Evolutionary conservation across 1,284 basidiomycete genomes (phyloP).

Genomic region (Ustilago shanxiensis): DNA sequence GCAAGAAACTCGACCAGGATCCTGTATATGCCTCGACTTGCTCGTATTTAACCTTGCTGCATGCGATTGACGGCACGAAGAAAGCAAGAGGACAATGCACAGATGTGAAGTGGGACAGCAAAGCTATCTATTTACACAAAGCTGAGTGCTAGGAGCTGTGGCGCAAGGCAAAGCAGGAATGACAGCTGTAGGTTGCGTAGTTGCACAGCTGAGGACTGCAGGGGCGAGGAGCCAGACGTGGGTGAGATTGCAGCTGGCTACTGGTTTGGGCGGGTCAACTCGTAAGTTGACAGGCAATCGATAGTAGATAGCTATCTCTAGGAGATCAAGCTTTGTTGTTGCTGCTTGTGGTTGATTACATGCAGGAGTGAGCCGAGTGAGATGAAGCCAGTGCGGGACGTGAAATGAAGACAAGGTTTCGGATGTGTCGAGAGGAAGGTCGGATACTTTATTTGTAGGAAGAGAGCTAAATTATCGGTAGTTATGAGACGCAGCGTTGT

Average conservation of each 20-base stretch:
- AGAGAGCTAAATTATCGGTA: neutral
- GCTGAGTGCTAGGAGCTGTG: neutral
- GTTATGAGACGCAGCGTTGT: constrained; percentile 4
- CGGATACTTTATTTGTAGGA: constrained; percentile 6
- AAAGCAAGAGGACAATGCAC: neutral
- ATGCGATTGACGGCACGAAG: constrained; percentile 8
- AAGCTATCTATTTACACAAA: neutral
- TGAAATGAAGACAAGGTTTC: constrained; percentile 25
- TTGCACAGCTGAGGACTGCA: neutral
- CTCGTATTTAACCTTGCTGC: neutral
- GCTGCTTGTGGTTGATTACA: neutral
- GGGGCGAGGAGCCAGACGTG: neutral
- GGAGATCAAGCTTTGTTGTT: too few relatives aligned
- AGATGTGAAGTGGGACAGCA: neutral
- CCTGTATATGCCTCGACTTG: constrained; percentile 4
- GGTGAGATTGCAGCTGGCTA: neutral
- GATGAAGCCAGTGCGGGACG: constrained; percentile 10
- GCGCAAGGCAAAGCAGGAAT: neutral
- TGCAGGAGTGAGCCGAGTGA: constrained; percentile 11
- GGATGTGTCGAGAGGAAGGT: neutral
- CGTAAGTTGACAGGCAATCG: neutral
- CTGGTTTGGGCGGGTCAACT: neutral
- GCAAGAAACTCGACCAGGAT: neutral
- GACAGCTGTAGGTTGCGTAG: neutral
- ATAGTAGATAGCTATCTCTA: neutral